Base-by-base conservation (phyloP, 2,329 filamentous ascomycete genomes). In the Aspergillus tubingensis region DNA sequence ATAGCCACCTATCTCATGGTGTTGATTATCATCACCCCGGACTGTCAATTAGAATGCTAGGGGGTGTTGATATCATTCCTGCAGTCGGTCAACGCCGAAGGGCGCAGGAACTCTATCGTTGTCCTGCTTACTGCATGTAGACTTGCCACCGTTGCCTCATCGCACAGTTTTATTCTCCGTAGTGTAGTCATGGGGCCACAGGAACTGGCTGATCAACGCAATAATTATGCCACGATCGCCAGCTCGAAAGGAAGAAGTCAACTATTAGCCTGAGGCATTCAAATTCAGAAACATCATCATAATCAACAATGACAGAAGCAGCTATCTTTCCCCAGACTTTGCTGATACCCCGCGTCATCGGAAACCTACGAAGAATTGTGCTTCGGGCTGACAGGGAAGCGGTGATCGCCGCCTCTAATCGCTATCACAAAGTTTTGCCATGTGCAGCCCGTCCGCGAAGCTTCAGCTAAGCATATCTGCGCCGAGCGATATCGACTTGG, bases 361-460 rank as follows among this genome's bases (percentile, higher is more conserved):
- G 60, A 52, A 62, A 62, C 60, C 49, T 62, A 60, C 60, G 60
- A 41, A 53, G 36, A 27, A 27, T 27, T 43, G 30, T 38, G 39
- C 53, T 47, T 55, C 23, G 41, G 43, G 27, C 23, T 55, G 54
- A 39, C 51, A 53, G 44, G 30, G 13, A 36, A 30, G 43, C 59
- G 59, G 56, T 43, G 56, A 61, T 61, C 59, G 55, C 56, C 59
- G 59, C 38, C 41, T 54, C 50, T 41, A 17, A 54, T 61, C 39
- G 41, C 41, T 55, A 55, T 55, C 53, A 8, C 25, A 36, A n/a
- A 47, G 53, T 50, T 30, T 15, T 32, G 47, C 47, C 47, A 50
- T 50, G 47, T 50, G 47, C n/a, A 10, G 47, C 23, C 47, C n/a
- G 23, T 10, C 47, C 47, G 47, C 39, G 39, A 55, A 55, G 58